phyloP scores from a whole-genome alignment of 2,329 filamentous ascomycete species.

The Aspergillus novofumigatus region DNA sequence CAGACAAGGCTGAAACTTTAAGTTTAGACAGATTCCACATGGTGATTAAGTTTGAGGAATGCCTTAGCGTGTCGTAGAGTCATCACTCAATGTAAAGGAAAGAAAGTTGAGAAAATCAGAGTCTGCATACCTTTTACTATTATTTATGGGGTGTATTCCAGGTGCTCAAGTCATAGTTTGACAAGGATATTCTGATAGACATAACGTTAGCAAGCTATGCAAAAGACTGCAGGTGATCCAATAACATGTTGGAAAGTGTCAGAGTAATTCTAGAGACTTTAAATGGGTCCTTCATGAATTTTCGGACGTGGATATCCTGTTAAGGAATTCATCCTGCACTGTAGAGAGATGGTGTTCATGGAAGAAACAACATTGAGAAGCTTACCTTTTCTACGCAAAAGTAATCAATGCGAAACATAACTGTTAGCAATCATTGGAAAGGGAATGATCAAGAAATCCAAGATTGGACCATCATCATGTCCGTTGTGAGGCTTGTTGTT shows the following conservation, averaged over 20 bases:
- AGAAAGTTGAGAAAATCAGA: constrained; percentile 7
- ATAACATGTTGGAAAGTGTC: constrained; percentile 28
- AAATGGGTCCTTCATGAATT: constrained; percentile 49
- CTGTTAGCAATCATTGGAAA: neutral
- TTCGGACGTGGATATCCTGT: constrained; percentile 59
- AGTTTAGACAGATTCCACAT: constrained; percentile 60
- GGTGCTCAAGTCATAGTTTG: neutral
- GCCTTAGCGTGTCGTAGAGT: constrained; percentile 61
- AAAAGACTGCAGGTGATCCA: constrained; percentile 7
- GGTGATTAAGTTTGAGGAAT: constrained; percentile 64
- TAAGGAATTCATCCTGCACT: constrained; percentile 39
- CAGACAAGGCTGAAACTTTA: constrained; percentile 71
- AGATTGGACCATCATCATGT: neutral
- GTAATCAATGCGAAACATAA: neutral
- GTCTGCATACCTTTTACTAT: constrained; percentile 43
- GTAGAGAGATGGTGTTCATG: neutral
- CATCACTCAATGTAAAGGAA: constrained; percentile 49
- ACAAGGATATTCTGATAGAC: neutral
- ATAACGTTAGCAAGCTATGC: constrained; percentile 4
- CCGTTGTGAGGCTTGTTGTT: constrained; percentile 8
- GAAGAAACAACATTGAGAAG: neutral
- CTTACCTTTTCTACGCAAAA: constrained; percentile 1
- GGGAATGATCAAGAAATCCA: neutral
- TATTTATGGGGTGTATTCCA: neutral
- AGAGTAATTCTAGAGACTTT: constrained; percentile 55